Evolutionary conservation across 331 rosid genomes (phyloP).

Genomic region (Telfairia occidentalis): DNA sequence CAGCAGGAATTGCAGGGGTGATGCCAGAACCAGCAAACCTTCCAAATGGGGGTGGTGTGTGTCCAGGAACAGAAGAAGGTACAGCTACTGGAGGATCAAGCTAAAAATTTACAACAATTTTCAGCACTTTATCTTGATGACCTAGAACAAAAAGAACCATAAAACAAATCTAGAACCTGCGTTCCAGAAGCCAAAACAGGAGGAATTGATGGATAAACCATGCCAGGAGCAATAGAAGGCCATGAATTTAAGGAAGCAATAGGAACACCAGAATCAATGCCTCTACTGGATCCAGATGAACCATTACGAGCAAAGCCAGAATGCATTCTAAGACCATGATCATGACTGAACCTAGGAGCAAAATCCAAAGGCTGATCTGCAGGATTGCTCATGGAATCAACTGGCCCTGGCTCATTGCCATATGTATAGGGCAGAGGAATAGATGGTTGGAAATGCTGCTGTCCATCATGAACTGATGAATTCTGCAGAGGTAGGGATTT

Average conservation of each 20-base stretch:
- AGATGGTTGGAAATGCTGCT: conserved; percentile 34
- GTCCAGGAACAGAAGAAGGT: conserved; percentile 47
- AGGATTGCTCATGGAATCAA: conserved; percentile 38
- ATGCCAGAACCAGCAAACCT: conserved; percentile 71
- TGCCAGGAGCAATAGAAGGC: conserved; percentile 52
- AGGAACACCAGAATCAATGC: conserved; percentile 29
- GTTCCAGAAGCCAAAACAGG: conserved; percentile 60
- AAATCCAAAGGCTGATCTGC: conserved; percentile 95
- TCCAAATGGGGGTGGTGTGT: conserved; percentile 56
- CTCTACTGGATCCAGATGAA: conserved; percentile 36
- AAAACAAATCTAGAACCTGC: conserved; percentile 49
- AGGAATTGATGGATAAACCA: conserved; percentile 51
- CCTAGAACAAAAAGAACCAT: conserved; percentile 6
- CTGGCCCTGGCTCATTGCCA: conserved; percentile 43
- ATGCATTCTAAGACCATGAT: conserved; percentile 37
- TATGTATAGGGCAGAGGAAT: conserved; percentile 33
- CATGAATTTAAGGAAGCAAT: conserved; percentile 51
- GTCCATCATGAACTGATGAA: conserved; percentile 54
- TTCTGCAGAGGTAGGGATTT: conserved; percentile 28
- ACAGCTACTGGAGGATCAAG: conserved; percentile 57
- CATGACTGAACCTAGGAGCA: conserved; percentile 64
- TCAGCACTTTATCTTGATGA: conserved; percentile 22
- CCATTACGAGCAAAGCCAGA: conserved; percentile 57
- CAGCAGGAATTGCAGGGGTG: conserved; percentile 47
- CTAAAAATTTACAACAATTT: conserved; percentile 37